These are phyloP conservation scores for Cercospora sp. DNA, from an alignment of 2,329 filamentous ascomycete genomes.

Conservation along the genomic window DNA sequence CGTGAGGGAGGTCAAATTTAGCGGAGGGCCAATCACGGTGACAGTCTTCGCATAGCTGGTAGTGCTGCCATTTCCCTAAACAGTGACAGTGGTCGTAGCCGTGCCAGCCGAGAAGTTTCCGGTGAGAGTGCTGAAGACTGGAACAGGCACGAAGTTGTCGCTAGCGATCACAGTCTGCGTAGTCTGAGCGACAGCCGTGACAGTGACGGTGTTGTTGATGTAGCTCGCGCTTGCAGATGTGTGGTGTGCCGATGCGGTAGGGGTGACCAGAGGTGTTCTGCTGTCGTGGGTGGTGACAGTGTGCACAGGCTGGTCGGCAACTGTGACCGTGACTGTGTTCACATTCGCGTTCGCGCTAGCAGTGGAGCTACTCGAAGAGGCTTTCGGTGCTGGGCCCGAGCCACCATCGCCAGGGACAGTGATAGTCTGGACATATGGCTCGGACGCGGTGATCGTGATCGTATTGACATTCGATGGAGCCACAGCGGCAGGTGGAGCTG, in stretches of 20 bases:
- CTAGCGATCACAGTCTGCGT: not conserved
- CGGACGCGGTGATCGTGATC: slow-evolving; percentile 8
- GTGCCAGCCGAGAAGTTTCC: not conserved
- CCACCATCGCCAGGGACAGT: not conserved
- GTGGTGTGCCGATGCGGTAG: not conserved
- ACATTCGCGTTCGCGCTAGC: not conserved
- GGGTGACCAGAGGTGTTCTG: not conserved
- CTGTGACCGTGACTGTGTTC: not conserved
- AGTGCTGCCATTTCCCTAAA: slow-evolving; percentile 9
- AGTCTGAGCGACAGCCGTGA: slow-evolving; percentile 1
- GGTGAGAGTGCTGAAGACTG: not conserved
- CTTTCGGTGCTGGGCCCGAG: not conserved
- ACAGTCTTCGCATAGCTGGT: slow-evolving; percentile 17
- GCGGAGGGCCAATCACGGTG: slow-evolving; percentile 7
- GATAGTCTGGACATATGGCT: slow-evolving; percentile 6
- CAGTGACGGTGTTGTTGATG: not conserved
- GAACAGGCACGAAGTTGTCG: not conserved
- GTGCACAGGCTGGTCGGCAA: not conserved
- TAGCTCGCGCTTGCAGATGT: not conserved
- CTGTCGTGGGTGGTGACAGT: not conserved
- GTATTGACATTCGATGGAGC: slow-evolving; percentile 6
- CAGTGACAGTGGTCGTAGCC: slow-evolving; percentile 10
- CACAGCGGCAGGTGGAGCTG: not conserved
- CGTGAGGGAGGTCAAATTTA: not conserved
- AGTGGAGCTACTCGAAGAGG: not conserved